Conservation (phyloP, 1,284 basidiomycete genomes). For the Stygiomarasmius scandens region DNA sequence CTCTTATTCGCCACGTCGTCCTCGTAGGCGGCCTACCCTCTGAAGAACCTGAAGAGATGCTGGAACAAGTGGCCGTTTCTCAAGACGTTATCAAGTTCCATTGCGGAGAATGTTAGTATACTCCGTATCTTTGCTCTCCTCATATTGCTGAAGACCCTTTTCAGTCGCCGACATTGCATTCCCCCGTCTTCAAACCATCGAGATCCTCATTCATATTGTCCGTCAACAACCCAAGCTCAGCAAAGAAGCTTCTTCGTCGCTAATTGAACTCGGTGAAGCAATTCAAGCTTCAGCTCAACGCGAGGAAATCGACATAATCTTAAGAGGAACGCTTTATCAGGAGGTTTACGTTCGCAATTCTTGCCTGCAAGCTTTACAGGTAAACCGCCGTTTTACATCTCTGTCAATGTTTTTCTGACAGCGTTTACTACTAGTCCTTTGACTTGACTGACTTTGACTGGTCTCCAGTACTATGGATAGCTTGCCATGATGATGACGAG, state of each 20-base stretch:
- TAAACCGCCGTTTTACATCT: conserved; percentile 40
- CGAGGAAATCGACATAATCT: conserved; percentile 68
- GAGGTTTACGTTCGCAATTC: conserved; percentile 91
- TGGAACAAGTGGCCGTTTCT: conserved; percentile 88
- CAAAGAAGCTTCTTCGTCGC: conserved; percentile 84
- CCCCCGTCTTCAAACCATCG: conserved; percentile 74
- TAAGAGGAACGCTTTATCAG: conserved; percentile 80
- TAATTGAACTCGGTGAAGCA: conserved; percentile 85
- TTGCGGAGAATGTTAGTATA: conserved; percentile 76
- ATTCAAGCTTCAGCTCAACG: conserved; percentile 68
- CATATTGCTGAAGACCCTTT: conserved; percentile 1
- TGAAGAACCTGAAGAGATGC: conserved; percentile 76
- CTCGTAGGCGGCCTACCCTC: conserved; percentile 68
- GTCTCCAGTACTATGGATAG: conserved; percentile 88
- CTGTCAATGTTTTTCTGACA: too few species aligned
- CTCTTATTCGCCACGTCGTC: conserved; percentile 78
- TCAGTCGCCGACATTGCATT: conserved; percentile 70
- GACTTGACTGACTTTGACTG: conserved; percentile 96
- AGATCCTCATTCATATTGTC: conserved; percentile 77
- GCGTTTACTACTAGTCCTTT: too few species aligned
- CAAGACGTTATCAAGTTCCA: conserved; percentile 90
- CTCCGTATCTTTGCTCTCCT: conserved; percentile 2
- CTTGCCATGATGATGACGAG: conserved; percentile 90
- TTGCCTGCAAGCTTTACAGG: conserved; percentile 90
- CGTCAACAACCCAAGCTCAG: conserved; percentile 80